phyloP scores from a whole-genome alignment of 768 basidiomycete genomes.

The Collybia mongolica region DNA sequence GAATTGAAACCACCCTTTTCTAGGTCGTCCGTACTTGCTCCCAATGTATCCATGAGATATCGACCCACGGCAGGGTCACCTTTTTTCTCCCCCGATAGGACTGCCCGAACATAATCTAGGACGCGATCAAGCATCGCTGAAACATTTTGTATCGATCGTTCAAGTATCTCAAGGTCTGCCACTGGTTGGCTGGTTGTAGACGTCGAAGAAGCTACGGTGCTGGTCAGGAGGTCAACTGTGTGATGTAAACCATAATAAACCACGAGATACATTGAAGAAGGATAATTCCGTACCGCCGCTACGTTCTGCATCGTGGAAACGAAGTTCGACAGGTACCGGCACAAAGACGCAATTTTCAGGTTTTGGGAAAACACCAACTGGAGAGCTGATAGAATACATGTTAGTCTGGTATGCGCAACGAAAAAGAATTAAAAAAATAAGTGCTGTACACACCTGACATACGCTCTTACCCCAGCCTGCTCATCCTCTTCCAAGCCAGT shows the following conservation, averaged over 20 bases:
- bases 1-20: constrained; percentile 76
- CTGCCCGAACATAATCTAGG: constrained; percentile 78
- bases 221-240: constrained; percentile 74
- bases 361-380: constrained; percentile 85
- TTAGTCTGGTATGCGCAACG: constrained; percentile 10
- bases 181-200: constrained; percentile 51
- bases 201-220: constrained; percentile 42
- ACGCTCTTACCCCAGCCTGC: constrained; percentile 80
- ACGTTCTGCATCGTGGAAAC: constrained; percentile 80
- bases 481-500: constrained; percentile 69
- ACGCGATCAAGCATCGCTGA: constrained; percentile 82
- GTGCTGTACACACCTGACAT: constrained; percentile 61
- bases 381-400: constrained; percentile 53
- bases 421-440: not conserved
- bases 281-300: constrained; percentile 67
- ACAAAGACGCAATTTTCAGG: constrained; percentile 95
- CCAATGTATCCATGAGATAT: constrained; percentile 87
- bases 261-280: not conserved
- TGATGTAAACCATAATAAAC: constrained; percentile 6
- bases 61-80: constrained; percentile 87
- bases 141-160: constrained; percentile 69
- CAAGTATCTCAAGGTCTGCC: constrained; percentile 75
- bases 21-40: constrained; percentile 64
- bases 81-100: constrained; percentile 72
- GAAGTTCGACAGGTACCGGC: constrained; percentile 86